Evolutionary conservation across 2,329 filamentous ascomycete genomes (phyloP).

Genomic region (Aspergillus niger): DNA sequence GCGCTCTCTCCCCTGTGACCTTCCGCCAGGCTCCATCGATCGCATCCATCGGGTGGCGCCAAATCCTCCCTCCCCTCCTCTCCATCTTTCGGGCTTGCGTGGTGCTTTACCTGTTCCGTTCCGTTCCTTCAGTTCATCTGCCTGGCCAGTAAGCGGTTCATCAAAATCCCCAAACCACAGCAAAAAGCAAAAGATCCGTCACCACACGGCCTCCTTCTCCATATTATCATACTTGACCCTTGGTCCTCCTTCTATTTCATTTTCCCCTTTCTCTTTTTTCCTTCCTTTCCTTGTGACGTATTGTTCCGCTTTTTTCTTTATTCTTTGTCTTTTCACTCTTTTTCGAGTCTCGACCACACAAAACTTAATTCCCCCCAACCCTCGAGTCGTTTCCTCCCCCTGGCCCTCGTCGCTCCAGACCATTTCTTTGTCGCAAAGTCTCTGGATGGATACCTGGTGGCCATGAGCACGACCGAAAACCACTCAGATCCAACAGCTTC

Average conservation of each 20-base stretch:
- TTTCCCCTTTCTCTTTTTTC: conserved; percentile 7
- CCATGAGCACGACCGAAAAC: conserved; percentile 39
- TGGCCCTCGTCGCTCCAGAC: conserved; percentile 4
- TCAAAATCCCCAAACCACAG: not conserved
- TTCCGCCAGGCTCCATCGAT: conserved; percentile 6
- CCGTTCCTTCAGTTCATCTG: conserved; percentile 2
- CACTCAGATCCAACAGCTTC: conserved; percentile 27
- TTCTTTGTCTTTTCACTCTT: not conserved
- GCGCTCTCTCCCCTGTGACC: conserved; percentile 1
- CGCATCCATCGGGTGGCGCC: conserved; percentile 17
- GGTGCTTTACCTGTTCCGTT: not conserved
- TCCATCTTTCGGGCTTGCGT: not conserved
- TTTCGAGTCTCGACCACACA: too few species aligned
- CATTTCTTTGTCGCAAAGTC: conserved; percentile 14
- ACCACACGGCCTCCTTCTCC: not conserved
- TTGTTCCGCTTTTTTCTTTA: conserved; percentile 9
- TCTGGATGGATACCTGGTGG: conserved; percentile 34
- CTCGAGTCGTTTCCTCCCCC: not conserved
- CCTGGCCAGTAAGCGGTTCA: not conserved
- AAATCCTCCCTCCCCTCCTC: conserved; percentile 5
- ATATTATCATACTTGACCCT: conserved; percentile 5
- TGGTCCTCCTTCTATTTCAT: conserved; percentile 13
- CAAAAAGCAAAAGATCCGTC: not conserved
- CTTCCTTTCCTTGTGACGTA: conserved; percentile 4
- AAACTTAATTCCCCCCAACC: not conserved